A percentile compares a stretch with the other conserved stretches of the same genome.
Conservation (phyloP, 148 eudicot species). For the Rhododendron mucronatum region DNA sequence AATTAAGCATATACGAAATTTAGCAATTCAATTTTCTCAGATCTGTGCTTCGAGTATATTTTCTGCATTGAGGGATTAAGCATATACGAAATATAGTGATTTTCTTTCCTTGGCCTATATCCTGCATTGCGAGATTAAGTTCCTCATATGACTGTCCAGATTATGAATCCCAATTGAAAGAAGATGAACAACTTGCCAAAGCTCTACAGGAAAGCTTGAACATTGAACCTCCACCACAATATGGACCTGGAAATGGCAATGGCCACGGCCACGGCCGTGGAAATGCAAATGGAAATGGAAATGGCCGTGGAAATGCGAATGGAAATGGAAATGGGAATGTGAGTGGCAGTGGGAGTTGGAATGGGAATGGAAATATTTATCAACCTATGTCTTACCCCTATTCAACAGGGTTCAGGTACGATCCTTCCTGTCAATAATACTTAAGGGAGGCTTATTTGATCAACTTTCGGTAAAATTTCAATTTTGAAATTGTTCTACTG, state of each 20-base stretch:
- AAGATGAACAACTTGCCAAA: conserved; percentile 72
- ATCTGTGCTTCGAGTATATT: not conserved
- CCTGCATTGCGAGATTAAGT: not conserved
- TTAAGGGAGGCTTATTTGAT: not conserved
- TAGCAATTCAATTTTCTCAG: not conserved
- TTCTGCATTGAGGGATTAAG: not conserved
- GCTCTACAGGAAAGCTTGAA: conserved; percentile 70
- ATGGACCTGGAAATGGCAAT: conserved; percentile 10
- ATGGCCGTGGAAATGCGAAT: not conserved
- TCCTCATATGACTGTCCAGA: conserved; percentile 23
- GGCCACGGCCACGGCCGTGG: not conserved
- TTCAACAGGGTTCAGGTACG: conserved; percentile 61
- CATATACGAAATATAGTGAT: not conserved
- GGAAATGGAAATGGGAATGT: not conserved
- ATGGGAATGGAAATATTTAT: conserved; percentile 25
- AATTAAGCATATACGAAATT: not conserved
- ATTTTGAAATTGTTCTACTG: not conserved
- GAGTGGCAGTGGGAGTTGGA: not conserved
- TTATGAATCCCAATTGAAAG: conserved; percentile 52
- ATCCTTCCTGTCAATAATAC: not conserved
- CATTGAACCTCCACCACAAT: conserved; percentile 44
- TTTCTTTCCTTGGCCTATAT: not conserved
- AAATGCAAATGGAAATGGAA: not conserved
- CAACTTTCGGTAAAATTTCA: not conserved
- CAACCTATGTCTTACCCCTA: conserved; percentile 56